Conservation (phyloP, 768 basidiomycete species). For the Paxillus rubicundulus region DNA sequence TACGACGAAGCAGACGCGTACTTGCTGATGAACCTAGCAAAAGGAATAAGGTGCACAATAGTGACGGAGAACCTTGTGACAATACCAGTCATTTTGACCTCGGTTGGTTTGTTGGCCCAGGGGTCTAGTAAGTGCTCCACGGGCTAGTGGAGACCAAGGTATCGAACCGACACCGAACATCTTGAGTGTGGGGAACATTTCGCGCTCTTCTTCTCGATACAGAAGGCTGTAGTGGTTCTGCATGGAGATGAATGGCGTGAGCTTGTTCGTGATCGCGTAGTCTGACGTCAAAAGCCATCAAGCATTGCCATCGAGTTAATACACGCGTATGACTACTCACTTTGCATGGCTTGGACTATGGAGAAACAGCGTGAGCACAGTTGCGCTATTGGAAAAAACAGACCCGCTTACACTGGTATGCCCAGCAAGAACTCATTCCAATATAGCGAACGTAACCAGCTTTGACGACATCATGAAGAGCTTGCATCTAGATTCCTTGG, state of each 20-base stretch:
- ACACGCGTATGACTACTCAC: slow-evolving; percentile 14
- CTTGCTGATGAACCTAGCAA: slow-evolving; percentile 21
- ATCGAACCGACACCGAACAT: slow-evolving; percentile 45
- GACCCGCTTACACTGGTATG: slow-evolving; percentile 35
- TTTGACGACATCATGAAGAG: slow-evolving; percentile 50
- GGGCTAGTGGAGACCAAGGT: slow-evolving; percentile 44
- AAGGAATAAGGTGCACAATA: slow-evolving; percentile 3
- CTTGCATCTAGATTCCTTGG: slow-evolving; percentile 37
- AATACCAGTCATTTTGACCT: slow-evolving; percentile 24
- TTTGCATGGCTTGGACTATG: slow-evolving; percentile 40
- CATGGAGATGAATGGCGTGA: slow-evolving; percentile 61
- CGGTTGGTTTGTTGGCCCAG: slow-evolving; percentile 29
- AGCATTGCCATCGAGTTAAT: neutral
- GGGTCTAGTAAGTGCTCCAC: slow-evolving; percentile 37
- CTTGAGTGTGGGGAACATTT: slow-evolving; percentile 54
- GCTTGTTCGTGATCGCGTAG: slow-evolving; percentile 41
- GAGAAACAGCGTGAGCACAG: slow-evolving; percentile 4
- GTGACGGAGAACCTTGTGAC: neutral
- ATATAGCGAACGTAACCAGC: slow-evolving; percentile 48
- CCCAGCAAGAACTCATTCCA: slow-evolving; percentile 42
- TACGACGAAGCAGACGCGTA: slow-evolving; percentile 25
- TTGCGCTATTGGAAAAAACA: neutral
- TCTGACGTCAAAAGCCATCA: slow-evolving; percentile 17
- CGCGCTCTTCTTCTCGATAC: slow-evolving; percentile 61
- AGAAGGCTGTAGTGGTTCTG: slow-evolving; percentile 57